Evolutionary conservation across 1,284 basidiomycete species (phyloP).

Genomic region (Irpex rosettiformis): DNA sequence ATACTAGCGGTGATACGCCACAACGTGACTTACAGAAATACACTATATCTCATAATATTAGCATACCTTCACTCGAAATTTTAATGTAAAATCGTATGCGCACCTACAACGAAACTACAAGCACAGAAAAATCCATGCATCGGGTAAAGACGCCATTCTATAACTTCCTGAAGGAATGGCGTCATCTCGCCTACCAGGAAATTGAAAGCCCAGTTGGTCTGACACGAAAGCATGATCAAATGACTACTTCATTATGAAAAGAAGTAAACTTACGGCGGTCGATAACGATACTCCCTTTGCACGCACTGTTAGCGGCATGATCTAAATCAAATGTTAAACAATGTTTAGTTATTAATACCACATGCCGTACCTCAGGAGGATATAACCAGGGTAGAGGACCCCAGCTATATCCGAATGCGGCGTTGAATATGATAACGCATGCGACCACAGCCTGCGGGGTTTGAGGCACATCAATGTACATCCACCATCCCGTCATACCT

Average conservation of each 20-base stretch:
- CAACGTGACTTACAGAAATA: constrained; percentile 60
- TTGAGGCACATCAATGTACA: constrained; percentile 85
- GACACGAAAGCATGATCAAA: too few species aligned
- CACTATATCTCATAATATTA: constrained; percentile 35
- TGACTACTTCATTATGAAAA: not conserved
- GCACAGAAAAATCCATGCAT: constrained; percentile 96
- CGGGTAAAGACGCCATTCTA: constrained; percentile 91
- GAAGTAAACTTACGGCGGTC: constrained; percentile 50
- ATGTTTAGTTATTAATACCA: not conserved
- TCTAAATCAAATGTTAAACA: constrained; percentile 45
- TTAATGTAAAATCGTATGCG: constrained; percentile 21
- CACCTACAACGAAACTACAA: constrained; percentile 80
- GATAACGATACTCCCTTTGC: constrained; percentile 95
- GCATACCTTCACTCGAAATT: constrained; percentile 17
- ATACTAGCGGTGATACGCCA: not conserved
- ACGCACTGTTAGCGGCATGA: constrained; percentile 86
- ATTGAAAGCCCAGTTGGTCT: constrained; percentile 81
- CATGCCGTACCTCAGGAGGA: constrained; percentile 65
- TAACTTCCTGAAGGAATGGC: constrained; percentile 85
- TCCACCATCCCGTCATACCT: constrained; percentile 85
- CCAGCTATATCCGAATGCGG: constrained; percentile 86
- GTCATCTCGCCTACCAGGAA: constrained; percentile 89
- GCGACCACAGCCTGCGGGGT: constrained; percentile 89
- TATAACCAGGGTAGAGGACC: constrained; percentile 87
- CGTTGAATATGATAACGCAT: constrained; percentile 93